These are phyloP conservation scores for Arthromyces matolae DNA, from an alignment of 768 basidiomycete species.

Conservation along the genomic window DNA sequence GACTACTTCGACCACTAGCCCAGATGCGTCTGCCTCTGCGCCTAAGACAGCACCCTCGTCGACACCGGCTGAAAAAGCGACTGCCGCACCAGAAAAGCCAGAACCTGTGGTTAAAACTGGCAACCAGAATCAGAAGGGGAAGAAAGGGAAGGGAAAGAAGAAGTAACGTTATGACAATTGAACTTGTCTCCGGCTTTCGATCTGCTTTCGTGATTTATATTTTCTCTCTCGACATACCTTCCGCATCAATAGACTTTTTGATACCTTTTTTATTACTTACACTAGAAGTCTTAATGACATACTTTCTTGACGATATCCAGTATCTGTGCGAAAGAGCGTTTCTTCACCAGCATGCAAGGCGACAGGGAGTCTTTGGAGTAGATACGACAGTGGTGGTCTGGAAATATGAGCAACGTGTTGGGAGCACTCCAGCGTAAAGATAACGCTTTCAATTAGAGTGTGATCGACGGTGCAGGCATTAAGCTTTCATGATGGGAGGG, in stretches of 20 bases:
- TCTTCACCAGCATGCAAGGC: not conserved
- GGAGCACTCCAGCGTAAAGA: slow-evolving; percentile 3
- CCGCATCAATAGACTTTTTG: slow-evolving; percentile 7
- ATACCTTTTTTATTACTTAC: slow-evolving; percentile 10
- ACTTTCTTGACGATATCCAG: slow-evolving; percentile 1
- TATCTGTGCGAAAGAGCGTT: too few relatives aligned
- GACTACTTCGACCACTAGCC: not conserved
- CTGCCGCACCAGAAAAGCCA: slow-evolving; percentile 11
- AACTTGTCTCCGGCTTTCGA: slow-evolving; percentile 1
- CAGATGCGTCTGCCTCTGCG: not conserved
- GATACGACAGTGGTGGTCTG: not conserved
- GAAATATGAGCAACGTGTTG: slow-evolving; percentile 11
- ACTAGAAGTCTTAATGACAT: slow-evolving; percentile 10
- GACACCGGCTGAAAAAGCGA: slow-evolving; percentile 1
- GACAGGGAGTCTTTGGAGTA: not conserved
- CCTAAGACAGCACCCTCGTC: slow-evolving; percentile 4
- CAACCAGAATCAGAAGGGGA: slow-evolving; percentile 18
- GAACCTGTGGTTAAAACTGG: slow-evolving; percentile 15
- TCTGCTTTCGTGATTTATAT: slow-evolving; percentile 16
- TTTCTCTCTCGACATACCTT: slow-evolving; percentile 12
- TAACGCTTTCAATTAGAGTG: not conserved
- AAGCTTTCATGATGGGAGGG: slow-evolving; percentile 8
- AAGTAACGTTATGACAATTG: slow-evolving; percentile 8
- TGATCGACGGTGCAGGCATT: slow-evolving; percentile 1
- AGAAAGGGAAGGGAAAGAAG: slow-evolving; percentile 20